phyloP scores from a whole-genome alignment of 225 moss, liverwort and hornwort genomes.

The Bryum argenteum region DNA sequence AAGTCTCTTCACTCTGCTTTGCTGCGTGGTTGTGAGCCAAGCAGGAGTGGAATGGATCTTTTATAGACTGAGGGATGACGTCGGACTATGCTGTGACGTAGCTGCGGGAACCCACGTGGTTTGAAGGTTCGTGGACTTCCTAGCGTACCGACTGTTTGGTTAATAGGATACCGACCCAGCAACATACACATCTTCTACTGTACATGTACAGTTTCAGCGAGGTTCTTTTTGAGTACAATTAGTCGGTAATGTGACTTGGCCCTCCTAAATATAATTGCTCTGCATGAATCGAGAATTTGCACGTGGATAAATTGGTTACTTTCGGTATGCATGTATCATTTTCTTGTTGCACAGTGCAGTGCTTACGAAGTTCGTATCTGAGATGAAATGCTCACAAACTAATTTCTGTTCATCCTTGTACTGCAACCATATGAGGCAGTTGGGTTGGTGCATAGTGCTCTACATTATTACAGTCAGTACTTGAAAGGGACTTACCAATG shows the following conservation, averaged over 20 bases:
- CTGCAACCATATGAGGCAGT: background rate
- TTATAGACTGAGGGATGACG: constrained; percentile 26
- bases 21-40: background rate
- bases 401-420: background rate
- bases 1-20: constrained; percentile 13
- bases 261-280: background rate
- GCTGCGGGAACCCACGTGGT: constrained; percentile 18
- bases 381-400: no score
- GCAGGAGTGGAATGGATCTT: background rate
- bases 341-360: background rate
- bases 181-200: no score
- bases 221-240: background rate
- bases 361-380: no score
- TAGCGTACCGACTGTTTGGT: constrained; percentile 28
- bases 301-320: constrained; percentile 16
- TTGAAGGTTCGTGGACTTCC: background rate
- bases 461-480: background rate
- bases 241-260: constrained; percentile 22
- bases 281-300: background rate
- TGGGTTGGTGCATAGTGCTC: background rate
- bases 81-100: background rate
- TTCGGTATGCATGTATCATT: background rate
- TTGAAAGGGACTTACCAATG: background rate
- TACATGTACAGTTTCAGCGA: background rate
- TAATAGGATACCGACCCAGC: constrained; percentile 29